phyloP scores from a whole-genome alignment of 257 asterid species.

The Solanum okadae region DNA sequence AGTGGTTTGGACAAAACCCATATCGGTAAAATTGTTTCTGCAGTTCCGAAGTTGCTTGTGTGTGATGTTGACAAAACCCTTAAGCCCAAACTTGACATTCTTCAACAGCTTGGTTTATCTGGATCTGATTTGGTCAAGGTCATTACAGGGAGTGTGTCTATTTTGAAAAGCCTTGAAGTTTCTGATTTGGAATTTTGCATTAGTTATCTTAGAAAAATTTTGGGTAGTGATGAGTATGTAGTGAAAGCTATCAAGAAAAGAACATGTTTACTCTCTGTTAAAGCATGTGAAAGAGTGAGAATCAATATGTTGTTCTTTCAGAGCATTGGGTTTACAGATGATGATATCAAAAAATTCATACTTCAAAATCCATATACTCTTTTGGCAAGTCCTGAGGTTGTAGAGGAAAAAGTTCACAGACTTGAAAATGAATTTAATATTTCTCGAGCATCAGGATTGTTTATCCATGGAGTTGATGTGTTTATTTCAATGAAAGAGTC shows the following conservation, averaged over 20 bases:
- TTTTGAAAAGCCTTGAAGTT: neutral
- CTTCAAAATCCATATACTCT: neutral
- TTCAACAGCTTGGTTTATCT: neutral
- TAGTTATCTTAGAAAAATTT: neutral
- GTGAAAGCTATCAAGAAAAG: neutral
- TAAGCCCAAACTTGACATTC: conserved; percentile 2
- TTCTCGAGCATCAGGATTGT: conserved; percentile 3
- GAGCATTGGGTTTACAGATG: neutral
- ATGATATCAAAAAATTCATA: neutral
- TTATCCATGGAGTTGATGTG: neutral
- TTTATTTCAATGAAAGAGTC: neutral
- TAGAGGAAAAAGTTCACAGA: neutral
- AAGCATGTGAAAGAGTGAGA: neutral
- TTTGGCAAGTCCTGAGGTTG: neutral
- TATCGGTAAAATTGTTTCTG: conserved; percentile 1
- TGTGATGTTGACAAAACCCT: conserved; percentile 3
- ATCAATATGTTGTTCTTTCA: neutral
- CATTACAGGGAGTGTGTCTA: neutral
- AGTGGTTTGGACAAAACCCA: conserved; percentile 1
- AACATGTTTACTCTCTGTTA: neutral
- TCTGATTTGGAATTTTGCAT: neutral
- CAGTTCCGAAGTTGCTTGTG: neutral
- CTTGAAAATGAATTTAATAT: neutral
- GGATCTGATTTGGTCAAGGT: neutral
- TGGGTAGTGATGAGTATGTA: conserved; percentile 4